Conservation (phyloP, 2,329 filamentous ascomycete species). For the Botrytis fabae region DNA sequence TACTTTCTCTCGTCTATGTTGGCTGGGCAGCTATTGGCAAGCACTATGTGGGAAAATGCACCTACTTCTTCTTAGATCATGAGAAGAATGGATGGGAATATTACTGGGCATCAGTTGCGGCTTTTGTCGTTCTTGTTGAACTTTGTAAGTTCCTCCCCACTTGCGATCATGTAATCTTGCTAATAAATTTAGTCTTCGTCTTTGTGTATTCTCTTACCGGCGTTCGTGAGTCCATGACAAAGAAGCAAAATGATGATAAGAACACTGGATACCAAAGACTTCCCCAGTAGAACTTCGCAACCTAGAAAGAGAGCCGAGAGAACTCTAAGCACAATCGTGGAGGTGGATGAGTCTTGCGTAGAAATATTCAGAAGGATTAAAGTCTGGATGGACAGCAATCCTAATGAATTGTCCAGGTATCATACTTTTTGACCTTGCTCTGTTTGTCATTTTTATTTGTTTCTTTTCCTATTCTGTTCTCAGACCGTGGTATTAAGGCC, state of each 20-base stretch:
- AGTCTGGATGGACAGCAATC: slow-evolving; percentile 2
- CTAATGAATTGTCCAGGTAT: not conserved
- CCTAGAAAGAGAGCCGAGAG: not conserved
- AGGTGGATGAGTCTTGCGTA: slow-evolving; percentile 9
- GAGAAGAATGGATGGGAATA: slow-evolving; percentile 36
- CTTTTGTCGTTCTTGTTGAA: slow-evolving; percentile 30
- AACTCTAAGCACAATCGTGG: not conserved
- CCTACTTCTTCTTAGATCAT: slow-evolving; percentile 40
- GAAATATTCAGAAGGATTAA: slow-evolving; percentile 2
- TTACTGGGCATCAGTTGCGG: slow-evolving; percentile 29
- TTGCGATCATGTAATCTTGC: slow-evolving; percentile 2
- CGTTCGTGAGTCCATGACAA: slow-evolving; percentile 31
- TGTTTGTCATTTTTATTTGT: slow-evolving; percentile 3
- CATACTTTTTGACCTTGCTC: slow-evolving; percentile 9
- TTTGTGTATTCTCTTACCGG: slow-evolving; percentile 32
- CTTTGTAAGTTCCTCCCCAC: slow-evolving; percentile 31
- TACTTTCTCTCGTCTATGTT: slow-evolving; percentile 35
- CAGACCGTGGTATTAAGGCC: not conserved
- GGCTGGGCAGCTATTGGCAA: slow-evolving; percentile 39
- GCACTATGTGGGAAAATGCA: slow-evolving; percentile 34
- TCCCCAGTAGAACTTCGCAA: slow-evolving; percentile 27
- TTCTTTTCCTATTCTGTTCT: not conserved
- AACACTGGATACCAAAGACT: slow-evolving; percentile 32
- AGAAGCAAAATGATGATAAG: slow-evolving; percentile 29
- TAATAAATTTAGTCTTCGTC: slow-evolving; percentile 27